These are phyloP conservation scores for Monosporascus sp. DNA, from an alignment of 2,329 filamentous ascomycete species.

Conservation along the genomic window DNA sequence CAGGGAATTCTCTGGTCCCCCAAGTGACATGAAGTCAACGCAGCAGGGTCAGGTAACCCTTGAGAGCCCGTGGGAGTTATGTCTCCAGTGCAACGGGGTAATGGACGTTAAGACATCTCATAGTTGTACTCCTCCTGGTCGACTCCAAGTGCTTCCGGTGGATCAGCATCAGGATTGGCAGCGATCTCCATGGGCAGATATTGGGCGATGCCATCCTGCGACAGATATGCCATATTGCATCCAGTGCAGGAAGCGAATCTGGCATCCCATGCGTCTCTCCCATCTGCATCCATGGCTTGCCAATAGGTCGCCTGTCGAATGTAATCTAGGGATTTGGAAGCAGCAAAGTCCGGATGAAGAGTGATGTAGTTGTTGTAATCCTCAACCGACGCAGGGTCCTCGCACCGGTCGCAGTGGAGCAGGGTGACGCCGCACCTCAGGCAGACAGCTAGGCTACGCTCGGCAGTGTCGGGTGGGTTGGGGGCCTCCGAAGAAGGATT, in stretches of 20 bases:
- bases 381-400: conserved; percentile 22
- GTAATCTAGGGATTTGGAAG: conserved; percentile 11
- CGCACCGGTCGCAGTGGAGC: conserved; percentile 23
- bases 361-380: conserved; percentile 22
- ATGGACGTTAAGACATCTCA: conserved; percentile 4
- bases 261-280: conserved; percentile 11
- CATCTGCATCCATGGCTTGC: conserved; percentile 14
- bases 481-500: conserved; percentile 2
- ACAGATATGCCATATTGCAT: conserved; percentile 4
- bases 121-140: conserved; percentile 15
- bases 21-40: too few species aligned
- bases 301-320: conserved; percentile 15
- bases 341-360: conserved; percentile 15
- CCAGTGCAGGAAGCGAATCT: conserved; percentile 14
- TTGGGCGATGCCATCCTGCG: conserved; percentile 12
- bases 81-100: not conserved
- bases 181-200: conserved; percentile 14
- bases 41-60: not conserved
- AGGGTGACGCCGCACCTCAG: conserved; percentile 25
- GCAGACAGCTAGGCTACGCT: conserved; percentile 21
- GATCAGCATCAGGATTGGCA: conserved; percentile 18
- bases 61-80: not conserved
- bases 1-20: too few species aligned
- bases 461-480: conserved; percentile 4
- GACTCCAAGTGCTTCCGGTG: conserved; percentile 22